Evolutionary conservation across 257 asterid genomes (phyloP).

Genomic region (Salvia rosmarinus): DNA sequence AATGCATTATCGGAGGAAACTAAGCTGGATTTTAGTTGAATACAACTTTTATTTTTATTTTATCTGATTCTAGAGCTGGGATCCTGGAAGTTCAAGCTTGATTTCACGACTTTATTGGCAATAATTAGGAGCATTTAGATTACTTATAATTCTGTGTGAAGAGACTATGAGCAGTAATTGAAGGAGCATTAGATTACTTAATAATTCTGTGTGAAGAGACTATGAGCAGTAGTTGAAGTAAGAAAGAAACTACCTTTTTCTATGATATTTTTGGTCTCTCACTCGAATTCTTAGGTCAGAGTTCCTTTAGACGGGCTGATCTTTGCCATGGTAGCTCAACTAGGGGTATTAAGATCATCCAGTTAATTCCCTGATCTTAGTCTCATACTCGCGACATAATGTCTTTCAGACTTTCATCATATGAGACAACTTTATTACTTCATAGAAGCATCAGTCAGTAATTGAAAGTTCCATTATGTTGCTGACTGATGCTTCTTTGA

Average conservation of each 20-base stretch:
- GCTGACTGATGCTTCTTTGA: constrained; percentile 17
- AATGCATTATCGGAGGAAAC: background rate
- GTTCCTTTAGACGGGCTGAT: background rate
- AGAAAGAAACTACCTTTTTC: background rate
- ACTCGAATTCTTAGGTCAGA: background rate
- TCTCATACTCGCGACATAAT: background rate
- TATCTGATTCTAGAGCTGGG: background rate
- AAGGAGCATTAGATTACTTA: no score
- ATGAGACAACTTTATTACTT: background rate
- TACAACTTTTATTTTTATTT: background rate
- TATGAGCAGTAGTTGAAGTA: background rate
- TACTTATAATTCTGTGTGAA: constrained; percentile 4
- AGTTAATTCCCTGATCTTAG: background rate
- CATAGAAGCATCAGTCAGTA: no score
- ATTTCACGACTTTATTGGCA: background rate
- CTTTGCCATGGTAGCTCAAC: background rate
- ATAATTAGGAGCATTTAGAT: background rate
- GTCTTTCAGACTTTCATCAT: background rate
- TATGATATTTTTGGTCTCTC: constrained; percentile 3
- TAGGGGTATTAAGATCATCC: background rate
- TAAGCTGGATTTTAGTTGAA: background rate
- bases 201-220: constrained; percentile 3
- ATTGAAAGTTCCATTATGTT: constrained; percentile 4
- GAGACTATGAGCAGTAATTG: background rate
- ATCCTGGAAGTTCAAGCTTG: background rate